Conservation (phyloP, 1,139 yeast species). For the Yamadazyma oceani region DNA sequence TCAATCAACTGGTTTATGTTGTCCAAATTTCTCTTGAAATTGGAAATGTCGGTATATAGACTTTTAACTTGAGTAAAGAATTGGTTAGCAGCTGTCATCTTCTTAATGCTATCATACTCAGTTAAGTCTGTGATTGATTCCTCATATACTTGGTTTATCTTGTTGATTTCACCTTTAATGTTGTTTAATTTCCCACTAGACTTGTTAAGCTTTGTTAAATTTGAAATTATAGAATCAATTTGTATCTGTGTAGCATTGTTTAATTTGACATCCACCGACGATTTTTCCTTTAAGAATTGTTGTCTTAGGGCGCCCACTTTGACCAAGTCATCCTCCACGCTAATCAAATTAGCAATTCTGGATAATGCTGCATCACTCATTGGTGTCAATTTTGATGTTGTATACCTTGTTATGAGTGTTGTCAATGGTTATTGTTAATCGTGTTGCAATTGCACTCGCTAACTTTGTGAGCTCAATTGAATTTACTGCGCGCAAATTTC, state of each 20-base stretch:
- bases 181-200: slow-evolving; percentile 43
- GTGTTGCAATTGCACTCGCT: background rate
- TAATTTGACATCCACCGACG: slow-evolving; percentile 70
- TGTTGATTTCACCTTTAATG: slow-evolving; percentile 55
- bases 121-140: slow-evolving; percentile 53
- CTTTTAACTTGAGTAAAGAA: slow-evolving; percentile 68
- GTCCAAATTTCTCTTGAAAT: slow-evolving; percentile 52
- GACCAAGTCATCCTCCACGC: slow-evolving; percentile 57
- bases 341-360: slow-evolving; percentile 45
- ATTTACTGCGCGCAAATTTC: too few species aligned
- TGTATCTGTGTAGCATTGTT: slow-evolving; percentile 63
- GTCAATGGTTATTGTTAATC: background rate
- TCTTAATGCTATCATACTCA: slow-evolving; percentile 58
- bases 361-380: slow-evolving; percentile 49
- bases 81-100: slow-evolving; percentile 67
- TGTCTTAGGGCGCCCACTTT: slow-evolving; percentile 55
- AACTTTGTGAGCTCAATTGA: too few species aligned
- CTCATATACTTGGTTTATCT: slow-evolving; percentile 56
- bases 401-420: background rate
- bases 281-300: slow-evolving; percentile 67
- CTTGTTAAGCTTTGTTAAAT: slow-evolving; percentile 35
- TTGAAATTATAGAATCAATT: slow-evolving; percentile 50
- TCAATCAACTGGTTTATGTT: slow-evolving; percentile 55
- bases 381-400: too few species aligned
- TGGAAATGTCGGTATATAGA: slow-evolving; percentile 62